Evolutionary conservation across 371 early-diverging fungal genomes (phyloP), one percentile per base, ranked within the genome.

Genomic region (Funneliformis caledonium): DNA sequence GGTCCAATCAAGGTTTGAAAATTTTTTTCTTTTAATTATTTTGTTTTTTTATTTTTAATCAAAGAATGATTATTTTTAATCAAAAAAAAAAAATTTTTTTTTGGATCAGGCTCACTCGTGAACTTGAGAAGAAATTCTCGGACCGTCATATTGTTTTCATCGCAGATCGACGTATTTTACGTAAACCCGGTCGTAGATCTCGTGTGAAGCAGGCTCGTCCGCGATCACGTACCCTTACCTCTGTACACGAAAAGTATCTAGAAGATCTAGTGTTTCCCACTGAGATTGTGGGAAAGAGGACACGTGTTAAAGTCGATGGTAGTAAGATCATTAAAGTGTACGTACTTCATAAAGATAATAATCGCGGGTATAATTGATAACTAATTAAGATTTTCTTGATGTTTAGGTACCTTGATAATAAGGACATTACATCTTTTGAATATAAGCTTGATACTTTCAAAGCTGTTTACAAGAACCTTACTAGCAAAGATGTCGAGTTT

Each of bases 61-160:
- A 19, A n/a, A 37, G 8, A 9, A 61, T 19, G 6, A 12, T 9
- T 33, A 26, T 4, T 65, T 37, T 19, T 10, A 31, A 2, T 45
- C 0, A 37, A 42, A 12, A 16, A 1, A 12, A 33, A 26, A 70
- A 19, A 47, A 47, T 33, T 37, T 37, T 33, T 43, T 16, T 19
- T n/a, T 19, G 26, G 26, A 16, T 69, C 14, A 86, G 89, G 81
- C 92, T 98, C 76, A 96, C 97, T 83, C 97, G 98, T 86, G 99
- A 98, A 91, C 92, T 98, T 82, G 99, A 98, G 92, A 98, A 98
- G 97, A 98, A 98, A 95, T 97, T 98, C 94, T 95, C 96, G 83
- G 98, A 98, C 90, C 94, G 97, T 83, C 98, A 98, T 89, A 95
- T 98, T 81, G 92, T 98, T 84, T 92, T 98, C 82, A 89, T 98